Evolutionary conservation across 1,284 basidiomycete species (phyloP), one percentile per base, ranked within the genome.

Genomic region (Prillingera fragicola): DNA sequence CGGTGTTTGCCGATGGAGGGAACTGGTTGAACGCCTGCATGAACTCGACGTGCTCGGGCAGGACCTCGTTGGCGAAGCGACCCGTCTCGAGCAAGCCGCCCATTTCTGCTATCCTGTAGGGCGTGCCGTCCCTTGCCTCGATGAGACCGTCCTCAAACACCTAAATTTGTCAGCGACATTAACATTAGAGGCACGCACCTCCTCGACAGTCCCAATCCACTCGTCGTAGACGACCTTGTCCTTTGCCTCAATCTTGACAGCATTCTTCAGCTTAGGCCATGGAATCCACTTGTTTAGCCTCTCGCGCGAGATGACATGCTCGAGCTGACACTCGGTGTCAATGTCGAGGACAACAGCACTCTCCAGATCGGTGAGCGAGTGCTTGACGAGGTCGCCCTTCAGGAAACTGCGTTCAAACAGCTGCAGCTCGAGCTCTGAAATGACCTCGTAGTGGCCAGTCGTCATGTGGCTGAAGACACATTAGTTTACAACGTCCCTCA

Each of bases 81-180:
- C 64, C 65, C 1, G 57, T 57, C 23, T 64, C 60, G 13, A 69
- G 45, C 12, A 57, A 21, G 8, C 63, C 65, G 15, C 59, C 62
- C 84, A 39, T 76, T 65, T 90, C 87, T 8, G 84, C 84, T 26
- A 89, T 73, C 43, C 80, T 75, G 41, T 87, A 78, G 17, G 84
- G 73, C 33, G 75, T 70, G 3, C 80, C 80, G 29, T 73, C 57
- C 81, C 77, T 14, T 1, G 59, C 59, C 54, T 73, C 69, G 22
- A 91, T 77, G 31, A 84, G 74, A 6, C 82, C 82, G 73, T 92
- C 87, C 60, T 94, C 89, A 54, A 87, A 90, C 44, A 90, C 77
- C 85, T 88, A 43, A 13, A n/a, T 13, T n/a, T 7, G 41, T 43
- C 15, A 51, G 40, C 32, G 15, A 10, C 9, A 22, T 34, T 33